Percentiles rank a stretch among this genome's conserved stretches.
These are phyloP conservation scores for Tremella mesenterica DNA, from an alignment of 768 basidiomycete species.

Conservation along the genomic window DNA sequence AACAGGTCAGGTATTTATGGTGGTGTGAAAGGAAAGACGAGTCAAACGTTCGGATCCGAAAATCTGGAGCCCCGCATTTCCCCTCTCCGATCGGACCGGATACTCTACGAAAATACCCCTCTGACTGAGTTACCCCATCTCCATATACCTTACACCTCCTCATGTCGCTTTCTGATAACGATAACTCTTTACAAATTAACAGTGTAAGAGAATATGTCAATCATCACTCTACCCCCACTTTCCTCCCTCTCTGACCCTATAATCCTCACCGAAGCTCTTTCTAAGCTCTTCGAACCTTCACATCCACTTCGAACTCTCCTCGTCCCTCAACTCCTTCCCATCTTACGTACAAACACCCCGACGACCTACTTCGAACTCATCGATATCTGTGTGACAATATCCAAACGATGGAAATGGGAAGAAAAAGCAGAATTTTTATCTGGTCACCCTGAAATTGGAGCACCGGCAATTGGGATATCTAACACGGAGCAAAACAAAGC, in stretches of 20 bases:
- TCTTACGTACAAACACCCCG: slow-evolving; percentile 36
- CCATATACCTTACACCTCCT: no score
- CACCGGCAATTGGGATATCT: slow-evolving; percentile 65
- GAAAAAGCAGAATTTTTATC: slow-evolving; percentile 57
- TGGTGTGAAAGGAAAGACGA: no score
- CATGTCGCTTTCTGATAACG: no score
- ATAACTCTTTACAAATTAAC: no score
- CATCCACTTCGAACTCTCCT: slow-evolving; percentile 53
- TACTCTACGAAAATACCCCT: no score
- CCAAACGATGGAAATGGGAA: slow-evolving; percentile 26
- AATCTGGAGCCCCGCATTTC: no score
- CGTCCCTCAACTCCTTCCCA: slow-evolving; percentile 44
- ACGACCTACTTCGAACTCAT: slow-evolving; percentile 12
- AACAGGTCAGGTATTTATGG: no score
- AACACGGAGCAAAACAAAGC: slow-evolving; percentile 66
- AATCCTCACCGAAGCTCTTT: slow-evolving; percentile 32
- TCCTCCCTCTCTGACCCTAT: not conserved
- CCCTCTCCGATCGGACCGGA: no score
- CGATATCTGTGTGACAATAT: slow-evolving; percentile 20
- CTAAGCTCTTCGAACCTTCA: slow-evolving; percentile 60
- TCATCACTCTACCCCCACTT: no score
- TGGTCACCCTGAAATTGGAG: slow-evolving; percentile 85
- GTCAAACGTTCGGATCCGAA: no score
- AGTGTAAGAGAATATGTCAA: no score
- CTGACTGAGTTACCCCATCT: no score